Base-by-base conservation (phyloP, 495 filamentous ascomycete species). In the Collariella sp. region DNA sequence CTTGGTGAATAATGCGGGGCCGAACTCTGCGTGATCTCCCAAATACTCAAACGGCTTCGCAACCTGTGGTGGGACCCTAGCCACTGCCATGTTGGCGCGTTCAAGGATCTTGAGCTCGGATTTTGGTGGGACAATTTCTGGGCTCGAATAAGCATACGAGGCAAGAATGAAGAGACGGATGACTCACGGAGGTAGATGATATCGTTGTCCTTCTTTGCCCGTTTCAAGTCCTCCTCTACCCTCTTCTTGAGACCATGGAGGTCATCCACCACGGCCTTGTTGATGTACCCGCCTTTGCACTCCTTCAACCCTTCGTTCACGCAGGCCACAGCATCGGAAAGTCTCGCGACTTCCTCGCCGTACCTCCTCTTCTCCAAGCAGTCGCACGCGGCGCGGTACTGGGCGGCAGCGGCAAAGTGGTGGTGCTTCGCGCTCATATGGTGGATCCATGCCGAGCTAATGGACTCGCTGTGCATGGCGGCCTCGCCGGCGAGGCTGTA, bases 361-460 rank as follows among this genome's bases (percentile, higher is more conserved):
- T 96, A 98, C 62, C 87, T 93, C 46, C 85, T 79, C 76, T 91
- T 95, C 70, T 96, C 94, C 50, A 98, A 65, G 59, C 89, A 94
- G 58, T 97, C 91, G 47, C 88, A 83, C 5, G 93, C 88, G 22
- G 91, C 89, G n/a, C 93, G 79, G 60, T 88, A 97, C 67, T 98
- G 93, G 6, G 93, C 91, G 2, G 93, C 93, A 1, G 89, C 94
- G 26, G 93, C 93, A 69, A 98, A 96, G 66, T 98, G 93, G 64
- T 96, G 88, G 60, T 96, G 90, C 67, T 98, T 98, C 2, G 93
- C 93, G 5, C 86, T 87, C 82, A 93, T 93, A 61, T 97, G 93
- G 68, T 98, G 94, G 44, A 98, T 96, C 93, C 93, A 97, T 52
- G 95, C 88, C 42, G 84, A 88, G 60, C 88, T 93, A 55, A 98